Conservation (phyloP, 2,329 filamentous ascomycete species). For the Colletotrichum tropicicola region DNA sequence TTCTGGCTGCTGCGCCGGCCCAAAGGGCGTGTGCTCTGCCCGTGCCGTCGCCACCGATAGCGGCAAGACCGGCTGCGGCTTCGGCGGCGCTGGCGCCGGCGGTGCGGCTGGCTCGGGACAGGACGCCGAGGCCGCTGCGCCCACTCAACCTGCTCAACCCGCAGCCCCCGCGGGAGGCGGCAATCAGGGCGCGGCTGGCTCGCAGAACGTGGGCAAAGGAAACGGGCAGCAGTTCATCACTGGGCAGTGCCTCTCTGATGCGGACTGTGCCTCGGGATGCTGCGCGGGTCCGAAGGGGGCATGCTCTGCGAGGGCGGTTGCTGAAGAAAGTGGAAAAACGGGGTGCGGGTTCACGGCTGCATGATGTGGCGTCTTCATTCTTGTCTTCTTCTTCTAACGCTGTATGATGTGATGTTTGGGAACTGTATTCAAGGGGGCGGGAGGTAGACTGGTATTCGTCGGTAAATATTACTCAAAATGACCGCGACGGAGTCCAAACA, state of each 20-base stretch:
- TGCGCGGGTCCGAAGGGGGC: slow-evolving; percentile 35
- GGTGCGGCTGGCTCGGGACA: background rate
- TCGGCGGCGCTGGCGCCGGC: slow-evolving; percentile 28
- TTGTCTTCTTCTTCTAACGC: background rate
- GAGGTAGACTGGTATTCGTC: background rate
- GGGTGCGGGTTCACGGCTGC: slow-evolving; percentile 12
- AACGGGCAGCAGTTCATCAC: slow-evolving; percentile 39
- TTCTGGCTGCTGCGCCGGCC: slow-evolving; percentile 41
- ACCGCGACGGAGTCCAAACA: background rate
- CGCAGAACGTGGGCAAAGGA: slow-evolving; percentile 36
- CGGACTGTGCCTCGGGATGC: slow-evolving; percentile 42
- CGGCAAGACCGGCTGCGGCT: slow-evolving; percentile 42
- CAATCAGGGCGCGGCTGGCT: slow-evolving; percentile 16
- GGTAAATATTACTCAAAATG: background rate
- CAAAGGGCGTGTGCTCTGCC: slow-evolving; percentile 45
- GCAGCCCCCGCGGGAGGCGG: background rate
- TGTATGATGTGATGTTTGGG: background rate
- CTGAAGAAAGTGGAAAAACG: slow-evolving; percentile 15
- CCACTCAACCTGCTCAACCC: background rate
- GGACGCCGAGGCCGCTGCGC: background rate
- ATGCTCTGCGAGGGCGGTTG: slow-evolving; percentile 22
- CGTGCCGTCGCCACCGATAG: slow-evolving; percentile 39
- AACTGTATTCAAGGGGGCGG: background rate
- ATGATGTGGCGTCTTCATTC: background rate
- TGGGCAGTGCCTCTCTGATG: slow-evolving; percentile 34